phyloP scores from a whole-genome alignment of 805 yeast species.

The Kodamaea neixiangensis region DNA sequence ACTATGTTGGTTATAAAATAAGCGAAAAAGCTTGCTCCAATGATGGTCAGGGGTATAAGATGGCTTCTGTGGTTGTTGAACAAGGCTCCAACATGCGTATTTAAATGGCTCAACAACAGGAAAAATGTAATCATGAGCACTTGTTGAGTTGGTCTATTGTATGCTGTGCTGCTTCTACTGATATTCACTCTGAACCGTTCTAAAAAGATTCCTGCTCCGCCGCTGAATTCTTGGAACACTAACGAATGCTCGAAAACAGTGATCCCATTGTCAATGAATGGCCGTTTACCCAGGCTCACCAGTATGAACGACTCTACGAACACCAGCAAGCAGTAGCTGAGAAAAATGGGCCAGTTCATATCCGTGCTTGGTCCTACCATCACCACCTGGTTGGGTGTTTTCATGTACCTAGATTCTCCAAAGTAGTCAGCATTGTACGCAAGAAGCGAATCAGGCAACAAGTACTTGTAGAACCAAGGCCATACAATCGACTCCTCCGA shows the following conservation, averaged over 20 bases:
- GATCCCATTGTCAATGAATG: constrained; percentile 65
- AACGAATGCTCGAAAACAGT: constrained; percentile 75
- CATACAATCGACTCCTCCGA: background rate
- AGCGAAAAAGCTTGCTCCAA: constrained; percentile 54
- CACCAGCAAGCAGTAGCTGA: constrained; percentile 59
- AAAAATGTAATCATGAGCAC: constrained; percentile 53
- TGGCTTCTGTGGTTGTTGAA: constrained; percentile 54
- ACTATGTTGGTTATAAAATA: constrained; percentile 43
- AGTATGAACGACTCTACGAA: constrained; percentile 67
- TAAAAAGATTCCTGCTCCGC: constrained; percentile 24
- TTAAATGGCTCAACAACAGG: constrained; percentile 58
- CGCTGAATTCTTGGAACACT: constrained; percentile 72
- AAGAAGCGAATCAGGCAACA: constrained; percentile 21
- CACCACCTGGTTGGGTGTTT: constrained; percentile 27
- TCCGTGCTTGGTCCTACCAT: constrained; percentile 52
- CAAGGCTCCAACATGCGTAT: constrained; percentile 64
- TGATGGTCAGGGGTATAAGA: constrained; percentile 60
- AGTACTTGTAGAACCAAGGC: constrained; percentile 7
- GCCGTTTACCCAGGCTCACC: constrained; percentile 53
- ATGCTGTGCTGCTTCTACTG: constrained; percentile 4
- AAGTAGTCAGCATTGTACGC: constrained; percentile 26
- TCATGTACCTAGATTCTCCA: constrained; percentile 29
- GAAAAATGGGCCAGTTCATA: constrained; percentile 59
- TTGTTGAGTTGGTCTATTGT: constrained; percentile 52
- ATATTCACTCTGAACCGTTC: constrained; percentile 10